Percentiles rank a stretch among this genome's conserved stretches.
Evolutionary conservation across 2,329 filamentous ascomycete species (phyloP).

Genomic region (Fusarium tricinctum): DNA sequence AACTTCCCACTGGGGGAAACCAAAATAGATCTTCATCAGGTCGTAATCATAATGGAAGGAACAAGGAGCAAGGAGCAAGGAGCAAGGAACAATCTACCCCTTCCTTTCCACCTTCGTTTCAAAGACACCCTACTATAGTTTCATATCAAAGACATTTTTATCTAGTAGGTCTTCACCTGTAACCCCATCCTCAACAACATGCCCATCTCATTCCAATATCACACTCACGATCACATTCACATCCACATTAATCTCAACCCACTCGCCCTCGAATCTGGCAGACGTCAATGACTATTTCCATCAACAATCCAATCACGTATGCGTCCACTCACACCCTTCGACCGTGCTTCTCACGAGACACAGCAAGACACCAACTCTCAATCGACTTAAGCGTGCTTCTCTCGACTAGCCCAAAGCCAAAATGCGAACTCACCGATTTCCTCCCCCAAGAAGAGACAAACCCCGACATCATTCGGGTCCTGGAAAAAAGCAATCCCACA

Average conservation of each 20-base stretch:
- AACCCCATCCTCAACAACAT: slow-evolving; percentile 17
- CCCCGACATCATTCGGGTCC: slow-evolving; percentile 43
- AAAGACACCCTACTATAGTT: slow-evolving; percentile 30
- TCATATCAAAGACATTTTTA: slow-evolving; percentile 32
- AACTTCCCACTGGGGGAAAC: slow-evolving; percentile 4
- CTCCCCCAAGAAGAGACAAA: slow-evolving; percentile 21
- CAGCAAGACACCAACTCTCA: slow-evolving; percentile 38
- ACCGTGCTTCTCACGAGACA: slow-evolving; percentile 40
- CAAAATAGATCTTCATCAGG: slow-evolving; percentile 20
- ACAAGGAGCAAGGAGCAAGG: background rate
- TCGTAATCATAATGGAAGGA: slow-evolving; percentile 6
- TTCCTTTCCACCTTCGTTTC: slow-evolving; percentile 26
- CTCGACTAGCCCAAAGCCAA: slow-evolving; percentile 42
- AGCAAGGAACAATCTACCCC: slow-evolving; percentile 16
- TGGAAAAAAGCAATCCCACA: slow-evolving; percentile 43
- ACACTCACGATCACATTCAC: slow-evolving; percentile 9
- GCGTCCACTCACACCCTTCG: slow-evolving; percentile 34
- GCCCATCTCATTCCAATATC: slow-evolving; percentile 11
- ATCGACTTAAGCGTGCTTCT: slow-evolving; percentile 40
- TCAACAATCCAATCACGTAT: slow-evolving; percentile 26
- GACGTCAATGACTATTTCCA: slow-evolving; percentile 4
- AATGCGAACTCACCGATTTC: slow-evolving; percentile 35
- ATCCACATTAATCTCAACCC: background rate
- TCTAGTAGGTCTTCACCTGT: slow-evolving; percentile 8
- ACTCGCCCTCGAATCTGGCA: slow-evolving; percentile 7